Percentiles rank a stretch among this genome's conserved stretches.
These are phyloP conservation scores for Suillus plorans DNA, from an alignment of 768 basidiomycete species.

Conservation along the genomic window DNA sequence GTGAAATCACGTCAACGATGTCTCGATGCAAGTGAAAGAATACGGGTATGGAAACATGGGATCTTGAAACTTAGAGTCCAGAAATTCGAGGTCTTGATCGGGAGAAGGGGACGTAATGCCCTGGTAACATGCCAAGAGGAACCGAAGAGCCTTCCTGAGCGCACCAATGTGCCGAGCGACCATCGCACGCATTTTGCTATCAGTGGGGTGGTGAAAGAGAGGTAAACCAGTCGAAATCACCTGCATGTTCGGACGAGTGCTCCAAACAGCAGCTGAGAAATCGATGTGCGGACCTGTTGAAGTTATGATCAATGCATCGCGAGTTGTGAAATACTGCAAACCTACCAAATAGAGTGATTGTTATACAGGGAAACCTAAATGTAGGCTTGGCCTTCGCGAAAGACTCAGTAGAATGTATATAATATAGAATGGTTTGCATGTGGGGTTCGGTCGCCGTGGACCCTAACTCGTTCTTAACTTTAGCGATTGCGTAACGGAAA, in stretches of 20 bases:
- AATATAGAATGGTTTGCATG: neutral
- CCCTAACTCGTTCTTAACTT: neutral
- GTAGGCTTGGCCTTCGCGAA: neutral
- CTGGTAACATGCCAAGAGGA: conserved; percentile 23
- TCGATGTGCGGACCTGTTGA: conserved; percentile 20
- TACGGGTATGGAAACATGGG: neutral
- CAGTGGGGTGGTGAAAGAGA: conserved; percentile 22
- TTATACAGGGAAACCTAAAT: no score
- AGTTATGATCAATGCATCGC: neutral
- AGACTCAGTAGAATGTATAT: neutral
- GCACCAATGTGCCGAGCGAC: conserved; percentile 25
- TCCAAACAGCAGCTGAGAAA: conserved; percentile 28
- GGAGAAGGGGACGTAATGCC: neutral
- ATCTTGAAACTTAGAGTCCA: neutral
- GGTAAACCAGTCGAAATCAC: conserved; percentile 24
- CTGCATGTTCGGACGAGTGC: conserved; percentile 22
- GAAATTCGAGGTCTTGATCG: neutral
- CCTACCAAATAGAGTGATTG: no score
- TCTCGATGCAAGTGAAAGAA: neutral
- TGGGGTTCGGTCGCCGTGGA: neutral
- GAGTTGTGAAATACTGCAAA: neutral
- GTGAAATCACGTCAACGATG: neutral
- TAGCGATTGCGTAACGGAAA: neutral
- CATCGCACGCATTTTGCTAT: conserved; percentile 14
- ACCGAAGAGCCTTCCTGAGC: conserved; percentile 22